Base-by-base conservation (phyloP, 345 rosid species). In the Camelina neglecta region DNA sequence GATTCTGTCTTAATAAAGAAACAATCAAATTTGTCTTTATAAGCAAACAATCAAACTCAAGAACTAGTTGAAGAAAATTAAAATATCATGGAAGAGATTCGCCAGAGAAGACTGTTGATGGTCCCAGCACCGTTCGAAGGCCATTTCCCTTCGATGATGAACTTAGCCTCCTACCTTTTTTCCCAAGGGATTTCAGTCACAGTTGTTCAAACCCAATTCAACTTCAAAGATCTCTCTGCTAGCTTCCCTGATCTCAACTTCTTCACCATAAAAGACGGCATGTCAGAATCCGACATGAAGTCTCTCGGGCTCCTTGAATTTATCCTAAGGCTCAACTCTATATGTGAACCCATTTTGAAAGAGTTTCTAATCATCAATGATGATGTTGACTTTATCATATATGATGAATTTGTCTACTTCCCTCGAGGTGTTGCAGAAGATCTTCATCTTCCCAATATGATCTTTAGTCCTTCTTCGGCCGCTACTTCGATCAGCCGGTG, bases 131-230 rank as follows among this genome's bases (percentile, higher is more conserved):
- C 93, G 11, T 75, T 81, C 47, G 83, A 85, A 62, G 95, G 97
- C 47, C 95, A 91, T 71, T 57, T 85, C 56, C 90, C 76, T 62
- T 89, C 93, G 0, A 84, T 89, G 89, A 85, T 89, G 82, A 87
- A 84, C 44, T 84, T 88, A 1, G 93, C 81, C 11, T 60, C 85
- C 31, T 61, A 67, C 60, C 89, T 91, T 24, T 76, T 83, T 51
- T 82, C 85, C 12, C 75, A 61, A 36, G 88, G 90, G n/a, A 88
- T 85, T 76, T 78, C 83, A 60, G 81, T 91, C 73, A 80, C 90
- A 13, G 23, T 89, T 20, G 60, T 78, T 65, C 83, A 84, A 75
- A 55, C 83, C 20, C 15, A 38, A 7, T 79, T 78, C 83, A 83
- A 82, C 39, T 78, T 76, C 73, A 11, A 89, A 82, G 12, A 38